These are phyloP conservation scores for Aspergillus fischeri DNA, from an alignment of 2,329 filamentous ascomycete species.

Conservation along the genomic window DNA sequence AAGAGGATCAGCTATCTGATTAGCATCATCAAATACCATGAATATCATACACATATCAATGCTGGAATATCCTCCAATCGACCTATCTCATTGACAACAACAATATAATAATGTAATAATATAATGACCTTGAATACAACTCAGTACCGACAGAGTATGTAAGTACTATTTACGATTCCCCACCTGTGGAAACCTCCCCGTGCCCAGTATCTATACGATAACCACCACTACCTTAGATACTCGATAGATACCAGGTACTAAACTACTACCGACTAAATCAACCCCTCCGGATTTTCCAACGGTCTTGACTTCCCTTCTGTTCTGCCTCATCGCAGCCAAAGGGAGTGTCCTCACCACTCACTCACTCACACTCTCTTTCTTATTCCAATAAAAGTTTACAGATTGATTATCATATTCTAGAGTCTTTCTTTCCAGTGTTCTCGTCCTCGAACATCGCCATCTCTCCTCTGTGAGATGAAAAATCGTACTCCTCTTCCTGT, in stretches of 20 bases:
- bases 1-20: background rate
- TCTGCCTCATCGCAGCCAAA: conserved; percentile 1
- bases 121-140: no score
- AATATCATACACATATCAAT: background rate
- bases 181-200: conserved; percentile 8
- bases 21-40: background rate
- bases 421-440: background rate
- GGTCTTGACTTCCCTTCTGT: conserved; percentile 1
- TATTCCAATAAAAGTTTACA: background rate
- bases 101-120: no score
- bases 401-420: background rate
- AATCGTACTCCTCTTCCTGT: conserved; percentile 38
- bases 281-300: conserved; percentile 21
- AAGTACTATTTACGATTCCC: background rate
- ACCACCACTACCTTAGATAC: background rate
- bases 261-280: conserved; percentile 5
- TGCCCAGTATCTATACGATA: background rate
- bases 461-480: conserved; percentile 34
- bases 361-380: conserved; percentile 1
- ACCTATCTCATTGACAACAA: no score
- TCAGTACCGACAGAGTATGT: background rate
- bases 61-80: no score
- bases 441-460: conserved; percentile 14
- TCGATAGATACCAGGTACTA: background rate
- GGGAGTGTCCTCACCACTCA: conserved; percentile 2